phyloP scores from a whole-genome alignment of 306 rosid genomes.

The Vicia villosa region DNA sequence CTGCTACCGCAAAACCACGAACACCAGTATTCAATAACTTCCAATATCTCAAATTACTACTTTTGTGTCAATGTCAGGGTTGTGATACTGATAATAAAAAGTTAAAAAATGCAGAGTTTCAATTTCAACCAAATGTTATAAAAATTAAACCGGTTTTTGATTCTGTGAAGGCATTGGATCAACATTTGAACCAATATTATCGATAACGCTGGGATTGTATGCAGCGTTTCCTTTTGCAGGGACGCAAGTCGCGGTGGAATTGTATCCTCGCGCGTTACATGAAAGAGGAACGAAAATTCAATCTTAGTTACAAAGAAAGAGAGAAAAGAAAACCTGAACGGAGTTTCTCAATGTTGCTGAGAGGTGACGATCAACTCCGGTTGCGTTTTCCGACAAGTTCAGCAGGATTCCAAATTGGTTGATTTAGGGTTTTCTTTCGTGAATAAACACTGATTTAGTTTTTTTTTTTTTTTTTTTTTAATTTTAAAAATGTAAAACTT shows the following conservation, averaged over 20 bases:
- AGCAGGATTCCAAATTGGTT: neutral
- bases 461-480: too few relatives aligned
- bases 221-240: too few relatives aligned
- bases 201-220: too few relatives aligned
- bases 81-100: neutral
- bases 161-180: neutral
- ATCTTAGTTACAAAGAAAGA: neutral
- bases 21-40: too few relatives aligned
- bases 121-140: neutral
- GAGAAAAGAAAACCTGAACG: neutral
- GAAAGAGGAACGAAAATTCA: neutral
- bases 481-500: too few relatives aligned
- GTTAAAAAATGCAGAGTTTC: neutral
- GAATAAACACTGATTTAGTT: too few relatives aligned
- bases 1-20: too few relatives aligned
- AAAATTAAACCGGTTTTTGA: neutral
- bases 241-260: too few relatives aligned
- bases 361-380: neutral
- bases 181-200: neutral
- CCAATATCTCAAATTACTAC: too few relatives aligned
- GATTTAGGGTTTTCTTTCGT: neutral
- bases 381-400: neutral
- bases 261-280: neutral
- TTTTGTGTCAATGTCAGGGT: too few relatives aligned
- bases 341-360: neutral